phyloP scores from a whole-genome alignment of 192 early-diverging fungal genomes.

The Backusella psychrophila region DNA sequence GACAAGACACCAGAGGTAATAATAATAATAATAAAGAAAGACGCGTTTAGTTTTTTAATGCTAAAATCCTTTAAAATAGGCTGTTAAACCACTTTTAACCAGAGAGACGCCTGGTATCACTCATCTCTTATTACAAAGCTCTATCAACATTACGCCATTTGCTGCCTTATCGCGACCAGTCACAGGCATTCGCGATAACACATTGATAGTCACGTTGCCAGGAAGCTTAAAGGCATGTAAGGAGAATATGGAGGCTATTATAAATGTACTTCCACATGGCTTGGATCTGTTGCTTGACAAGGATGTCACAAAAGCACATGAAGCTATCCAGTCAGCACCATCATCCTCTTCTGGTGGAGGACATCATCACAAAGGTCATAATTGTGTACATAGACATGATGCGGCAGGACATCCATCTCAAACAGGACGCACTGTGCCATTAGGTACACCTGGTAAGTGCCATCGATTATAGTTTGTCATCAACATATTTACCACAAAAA shows the following conservation, averaged over 20 bases:
- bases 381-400: slow-evolving; percentile 42
- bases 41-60: neutral
- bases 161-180: slow-evolving; percentile 86
- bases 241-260: slow-evolving; percentile 79
- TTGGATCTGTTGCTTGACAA: slow-evolving; percentile 65
- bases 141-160: slow-evolving; percentile 81
- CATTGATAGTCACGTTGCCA: slow-evolving; percentile 82
- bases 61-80: slow-evolving; percentile 34
- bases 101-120: slow-evolving; percentile 72
- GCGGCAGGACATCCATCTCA: neutral
- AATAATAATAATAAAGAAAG: neutral
- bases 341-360: neutral
- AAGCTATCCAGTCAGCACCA: slow-evolving; percentile 35
- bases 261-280: slow-evolving; percentile 80
- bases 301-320: slow-evolving; percentile 56
- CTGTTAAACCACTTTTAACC: slow-evolving; percentile 70
- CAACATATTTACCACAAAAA: neutral
- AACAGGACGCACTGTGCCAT: neutral
- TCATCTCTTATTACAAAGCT: slow-evolving; percentile 72
- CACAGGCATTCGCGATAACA: slow-evolving; percentile 55
- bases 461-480: neutral
- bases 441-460: slow-evolving; percentile 5
- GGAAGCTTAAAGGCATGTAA: slow-evolving; percentile 84
- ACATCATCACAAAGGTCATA: slow-evolving; percentile 27
- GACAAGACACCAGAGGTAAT: slow-evolving; percentile 87